A percentile compares a stretch with the other conserved stretches of the same genome.
phyloP scores from a whole-genome alignment of 306 rosid genomes.

The Gynostemma pentaphyllum region DNA sequence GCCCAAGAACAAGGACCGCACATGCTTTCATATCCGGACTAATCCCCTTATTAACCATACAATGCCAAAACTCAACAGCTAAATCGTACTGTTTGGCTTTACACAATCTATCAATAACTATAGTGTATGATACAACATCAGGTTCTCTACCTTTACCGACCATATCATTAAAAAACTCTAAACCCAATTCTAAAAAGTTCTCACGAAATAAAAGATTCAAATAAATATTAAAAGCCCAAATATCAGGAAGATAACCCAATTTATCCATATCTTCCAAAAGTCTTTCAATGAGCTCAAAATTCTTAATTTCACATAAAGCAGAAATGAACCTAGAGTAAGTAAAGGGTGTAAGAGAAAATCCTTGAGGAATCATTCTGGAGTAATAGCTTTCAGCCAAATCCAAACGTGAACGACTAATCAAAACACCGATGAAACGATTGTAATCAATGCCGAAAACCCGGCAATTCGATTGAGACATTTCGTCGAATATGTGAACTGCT shows the following conservation, averaged over 20 bases:
- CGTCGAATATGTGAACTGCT: constrained; percentile 68
- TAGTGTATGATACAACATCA: constrained; percentile 60
- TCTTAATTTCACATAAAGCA: constrained; percentile 43
- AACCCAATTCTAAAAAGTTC: constrained; percentile 31
- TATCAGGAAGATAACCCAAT: constrained; percentile 59
- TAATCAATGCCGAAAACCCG: constrained; percentile 64
- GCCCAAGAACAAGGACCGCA: constrained; percentile 60
- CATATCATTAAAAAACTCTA: constrained; percentile 37
- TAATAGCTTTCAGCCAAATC: constrained; percentile 70
- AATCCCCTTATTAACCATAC: constrained; percentile 44
- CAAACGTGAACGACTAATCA: constrained; percentile 55
- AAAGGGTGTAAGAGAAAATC: constrained; percentile 70
- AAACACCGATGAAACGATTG: constrained; percentile 83
- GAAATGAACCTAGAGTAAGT: constrained; percentile 89
- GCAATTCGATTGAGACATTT: constrained; percentile 74
- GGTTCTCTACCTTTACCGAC: constrained; percentile 51
- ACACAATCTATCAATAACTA: constrained; percentile 49
- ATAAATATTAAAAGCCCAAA: constrained; percentile 81
- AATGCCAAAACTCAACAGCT: constrained; percentile 48
- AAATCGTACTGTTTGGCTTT: constrained; percentile 35
- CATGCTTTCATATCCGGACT: constrained; percentile 53
- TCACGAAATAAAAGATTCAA: constrained; percentile 49
- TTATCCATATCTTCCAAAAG: constrained; percentile 51
- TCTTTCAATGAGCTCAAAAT: constrained; percentile 39
- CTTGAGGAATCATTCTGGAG: constrained; percentile 49